These are phyloP conservation scores for Fragilariopsis cylindrus DNA, from an alignment of 108 stramenopile genomes.

Conservation along the genomic window DNA sequence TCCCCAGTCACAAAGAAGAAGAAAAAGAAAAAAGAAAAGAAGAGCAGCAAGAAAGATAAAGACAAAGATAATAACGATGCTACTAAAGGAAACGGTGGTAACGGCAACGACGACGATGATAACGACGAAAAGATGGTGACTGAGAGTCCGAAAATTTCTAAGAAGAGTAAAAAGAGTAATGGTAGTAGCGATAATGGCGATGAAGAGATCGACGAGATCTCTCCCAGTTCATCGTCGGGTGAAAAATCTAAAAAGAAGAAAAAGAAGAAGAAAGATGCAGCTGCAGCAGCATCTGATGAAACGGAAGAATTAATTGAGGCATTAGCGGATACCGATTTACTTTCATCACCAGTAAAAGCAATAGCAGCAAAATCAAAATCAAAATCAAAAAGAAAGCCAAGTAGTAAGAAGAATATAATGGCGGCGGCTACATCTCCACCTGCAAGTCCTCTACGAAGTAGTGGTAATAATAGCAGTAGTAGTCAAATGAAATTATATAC, in stretches of 20 bases:
- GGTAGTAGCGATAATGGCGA: neutral
- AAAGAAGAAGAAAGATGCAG: constrained; percentile 21
- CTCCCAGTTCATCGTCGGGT: neutral
- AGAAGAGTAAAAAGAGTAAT: too few relatives aligned
- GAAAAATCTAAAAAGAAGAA: constrained; percentile 15
- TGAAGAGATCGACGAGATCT: neutral
- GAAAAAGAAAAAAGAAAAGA: constrained; percentile 17
- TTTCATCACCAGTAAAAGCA: neutral
- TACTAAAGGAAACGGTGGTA: neutral
- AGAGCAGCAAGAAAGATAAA: constrained; percentile 2
- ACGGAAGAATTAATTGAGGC: neutral
- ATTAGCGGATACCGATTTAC: neutral
- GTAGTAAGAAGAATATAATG: neutral
- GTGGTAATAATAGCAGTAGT: neutral
- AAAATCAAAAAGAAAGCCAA: constrained; percentile 1
- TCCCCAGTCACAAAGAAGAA: neutral
- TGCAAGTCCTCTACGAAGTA: neutral
- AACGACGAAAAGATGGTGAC: too few relatives aligned
- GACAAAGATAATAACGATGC: neutral
- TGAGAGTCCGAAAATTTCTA: too few relatives aligned
- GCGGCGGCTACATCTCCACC: neutral
- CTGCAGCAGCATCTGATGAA: constrained; percentile 1
- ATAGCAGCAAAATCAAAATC: neutral
- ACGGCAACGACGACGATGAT: neutral
- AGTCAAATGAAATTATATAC: neutral